phyloP scores from a whole-genome alignment of 257 asterid genomes.

The Plantago elongata region DNA sequence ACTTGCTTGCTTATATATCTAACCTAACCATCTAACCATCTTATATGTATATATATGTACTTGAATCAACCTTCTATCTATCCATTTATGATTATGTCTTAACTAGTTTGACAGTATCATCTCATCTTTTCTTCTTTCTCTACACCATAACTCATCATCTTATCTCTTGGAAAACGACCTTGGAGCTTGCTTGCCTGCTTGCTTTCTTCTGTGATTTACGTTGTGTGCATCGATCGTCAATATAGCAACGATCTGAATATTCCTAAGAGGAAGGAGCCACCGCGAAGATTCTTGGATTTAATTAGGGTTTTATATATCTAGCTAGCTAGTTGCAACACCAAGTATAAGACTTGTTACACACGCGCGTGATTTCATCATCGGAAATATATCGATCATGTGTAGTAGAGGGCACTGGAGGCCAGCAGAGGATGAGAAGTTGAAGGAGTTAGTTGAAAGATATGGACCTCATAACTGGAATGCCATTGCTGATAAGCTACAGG shows the following conservation, averaged over 20 bases:
- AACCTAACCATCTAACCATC: neutral
- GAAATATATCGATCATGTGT: slow-evolving; percentile 28
- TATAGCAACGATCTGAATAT: no score
- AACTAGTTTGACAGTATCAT: neutral
- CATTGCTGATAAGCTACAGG: slow-evolving; percentile 79
- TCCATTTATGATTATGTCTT: slow-evolving; percentile 16
- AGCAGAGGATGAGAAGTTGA: slow-evolving; percentile 78
- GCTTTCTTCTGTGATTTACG: neutral
- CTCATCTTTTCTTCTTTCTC: no score
- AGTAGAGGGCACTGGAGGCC: slow-evolving; percentile 99
- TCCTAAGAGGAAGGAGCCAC: no score
- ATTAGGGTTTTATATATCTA: slow-evolving; percentile 11
- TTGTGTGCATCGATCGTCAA: no score
- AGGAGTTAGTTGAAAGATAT: slow-evolving; percentile 64
- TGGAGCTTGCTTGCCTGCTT: neutral
- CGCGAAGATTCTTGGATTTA: neutral
- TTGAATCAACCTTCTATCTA: neutral
- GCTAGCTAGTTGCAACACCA: no score
- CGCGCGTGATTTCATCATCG: no score
- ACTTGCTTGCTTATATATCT: neutral
- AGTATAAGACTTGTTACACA: no score
- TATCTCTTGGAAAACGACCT: neutral
- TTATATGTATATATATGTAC: neutral
- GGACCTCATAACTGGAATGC: slow-evolving; percentile 99
- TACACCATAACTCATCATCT: neutral